Conservation (phyloP, 805 yeast species). For the Candida vaughaniae region DNA sequence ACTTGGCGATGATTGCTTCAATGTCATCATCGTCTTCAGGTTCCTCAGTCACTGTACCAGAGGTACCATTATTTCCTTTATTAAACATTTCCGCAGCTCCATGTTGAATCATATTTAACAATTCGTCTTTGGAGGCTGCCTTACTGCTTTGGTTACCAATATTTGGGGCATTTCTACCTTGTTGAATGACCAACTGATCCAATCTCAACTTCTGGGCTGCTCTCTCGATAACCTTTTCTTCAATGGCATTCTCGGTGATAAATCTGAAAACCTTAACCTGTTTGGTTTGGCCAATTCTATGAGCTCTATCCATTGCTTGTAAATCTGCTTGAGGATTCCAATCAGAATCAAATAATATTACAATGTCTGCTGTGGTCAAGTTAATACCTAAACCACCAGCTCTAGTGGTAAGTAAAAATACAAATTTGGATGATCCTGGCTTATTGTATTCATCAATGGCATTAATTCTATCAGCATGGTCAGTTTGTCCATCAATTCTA, state of each 20-base stretch:
- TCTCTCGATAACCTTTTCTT: conserved; percentile 77
- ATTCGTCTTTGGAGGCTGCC: conserved; percentile 63
- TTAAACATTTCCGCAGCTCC: conserved; percentile 71
- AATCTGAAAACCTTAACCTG: conserved; percentile 79
- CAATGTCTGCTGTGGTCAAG: conserved; percentile 77
- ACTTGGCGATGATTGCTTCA: conserved; percentile 56
- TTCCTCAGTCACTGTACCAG: conserved; percentile 35
- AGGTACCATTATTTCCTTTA: conserved; percentile 21
- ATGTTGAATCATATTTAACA: conserved; percentile 77
- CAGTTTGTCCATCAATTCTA: conserved; percentile 82
- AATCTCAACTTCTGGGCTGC: conserved; percentile 77
- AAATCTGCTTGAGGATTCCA: conserved; percentile 91
- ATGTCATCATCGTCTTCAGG: conserved; percentile 59
- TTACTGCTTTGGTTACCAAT: conserved; percentile 34
- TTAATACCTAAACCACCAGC: conserved; percentile 91
- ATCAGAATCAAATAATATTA: conserved; percentile 73
- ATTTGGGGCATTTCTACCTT: conserved; percentile 50
- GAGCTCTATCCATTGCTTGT: conserved; percentile 90
- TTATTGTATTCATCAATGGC: conserved; percentile 79
- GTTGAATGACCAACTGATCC: conserved; percentile 82
- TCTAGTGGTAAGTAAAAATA: conserved; percentile 77
- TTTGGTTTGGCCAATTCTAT: conserved; percentile 82
- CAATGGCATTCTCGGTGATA: conserved; percentile 79
- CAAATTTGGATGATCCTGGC: conserved; percentile 70
- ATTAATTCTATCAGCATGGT: conserved; percentile 69